Evolutionary conservation across 129 eudicot species (phyloP).

Genomic region (Escallonia herrerae): DNA sequence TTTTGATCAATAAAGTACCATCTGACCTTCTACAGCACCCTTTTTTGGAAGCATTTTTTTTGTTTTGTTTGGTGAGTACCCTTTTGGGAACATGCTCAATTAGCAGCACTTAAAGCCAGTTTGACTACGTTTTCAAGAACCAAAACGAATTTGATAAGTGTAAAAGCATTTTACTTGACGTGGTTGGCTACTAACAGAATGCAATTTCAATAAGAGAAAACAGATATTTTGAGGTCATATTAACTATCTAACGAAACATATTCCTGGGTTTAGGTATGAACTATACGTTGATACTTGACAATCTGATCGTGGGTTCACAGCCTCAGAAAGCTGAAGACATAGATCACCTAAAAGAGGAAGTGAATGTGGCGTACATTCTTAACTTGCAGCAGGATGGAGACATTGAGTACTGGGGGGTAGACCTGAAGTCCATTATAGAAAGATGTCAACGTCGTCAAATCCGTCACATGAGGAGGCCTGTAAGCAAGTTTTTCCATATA

Average conservation of each 20-base stretch:
- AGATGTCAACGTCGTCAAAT: conserved; percentile 58
- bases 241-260: conserved; percentile 12
- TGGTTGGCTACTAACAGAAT: too few species aligned
- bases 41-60: neutral
- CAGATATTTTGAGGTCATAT: neutral
- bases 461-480: conserved; percentile 93
- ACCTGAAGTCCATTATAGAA: conserved; percentile 50
- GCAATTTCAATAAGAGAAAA: too few species aligned
- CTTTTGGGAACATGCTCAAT: too few species aligned
- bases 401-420: conserved; percentile 79
- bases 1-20: too few species aligned
- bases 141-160: too few species aligned
- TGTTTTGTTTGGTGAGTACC: too few species aligned
- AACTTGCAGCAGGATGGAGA: conserved; percentile 92
- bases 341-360: conserved; percentile 73
- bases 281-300: conserved; percentile 68
- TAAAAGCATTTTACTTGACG: too few species aligned
- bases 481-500: conserved; percentile 34
- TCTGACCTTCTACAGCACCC: neutral
- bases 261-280: conserved; percentile 66
- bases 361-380: conserved; percentile 77
- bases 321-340: conserved; percentile 92
- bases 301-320: conserved; percentile 86
- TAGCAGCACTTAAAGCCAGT: too few species aligned
- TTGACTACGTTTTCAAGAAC: too few species aligned